A percentile compares a stretch with the other conserved stretches of the same genome.
phyloP scores from a whole-genome alignment of 495 filamentous ascomycete genomes.

The Lasiosphaeria hispida region DNA sequence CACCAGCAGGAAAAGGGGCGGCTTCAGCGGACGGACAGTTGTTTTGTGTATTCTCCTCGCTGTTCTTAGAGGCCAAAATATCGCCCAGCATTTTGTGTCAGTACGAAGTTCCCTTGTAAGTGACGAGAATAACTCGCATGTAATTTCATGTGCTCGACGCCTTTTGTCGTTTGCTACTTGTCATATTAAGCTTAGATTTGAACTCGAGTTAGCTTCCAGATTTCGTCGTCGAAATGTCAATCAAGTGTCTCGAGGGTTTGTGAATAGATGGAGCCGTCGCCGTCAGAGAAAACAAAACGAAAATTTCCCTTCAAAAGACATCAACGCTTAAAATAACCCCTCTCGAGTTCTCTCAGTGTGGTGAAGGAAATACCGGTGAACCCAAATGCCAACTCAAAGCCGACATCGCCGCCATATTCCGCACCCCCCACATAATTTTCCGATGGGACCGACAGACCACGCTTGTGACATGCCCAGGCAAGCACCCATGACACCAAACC shows the following conservation, averaged over 20 bases:
- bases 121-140: conserved; percentile 1
- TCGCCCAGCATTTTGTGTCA: too few species aligned
- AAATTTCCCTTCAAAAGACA: not conserved
- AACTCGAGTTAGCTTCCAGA: too few species aligned
- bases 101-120: not conserved
- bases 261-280: not conserved
- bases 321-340: conserved; percentile 50
- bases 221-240: not conserved
- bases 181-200: too few species aligned
- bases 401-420: conserved; percentile 68
- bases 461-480: conserved; percentile 73
- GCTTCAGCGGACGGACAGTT: too few species aligned
- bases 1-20: too few species aligned
- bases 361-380: conserved; percentile 51
- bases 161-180: too few species aligned
- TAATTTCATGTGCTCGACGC: too few species aligned
- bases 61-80: not conserved
- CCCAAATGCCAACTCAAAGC: conserved; percentile 67
- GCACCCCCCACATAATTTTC: conserved; percentile 57
- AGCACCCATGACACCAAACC: conserved; percentile 68
- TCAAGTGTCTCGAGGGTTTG: not conserved
- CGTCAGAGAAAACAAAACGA: too few species aligned
- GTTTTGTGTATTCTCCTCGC: too few species aligned
- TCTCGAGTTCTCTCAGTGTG: conserved; percentile 52
- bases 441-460: conserved; percentile 75